Evolutionary conservation across 2,329 filamentous ascomycete genomes (phyloP), one percentile per base, ranked within the genome.

Genomic region (Penicillium sp.): DNA sequence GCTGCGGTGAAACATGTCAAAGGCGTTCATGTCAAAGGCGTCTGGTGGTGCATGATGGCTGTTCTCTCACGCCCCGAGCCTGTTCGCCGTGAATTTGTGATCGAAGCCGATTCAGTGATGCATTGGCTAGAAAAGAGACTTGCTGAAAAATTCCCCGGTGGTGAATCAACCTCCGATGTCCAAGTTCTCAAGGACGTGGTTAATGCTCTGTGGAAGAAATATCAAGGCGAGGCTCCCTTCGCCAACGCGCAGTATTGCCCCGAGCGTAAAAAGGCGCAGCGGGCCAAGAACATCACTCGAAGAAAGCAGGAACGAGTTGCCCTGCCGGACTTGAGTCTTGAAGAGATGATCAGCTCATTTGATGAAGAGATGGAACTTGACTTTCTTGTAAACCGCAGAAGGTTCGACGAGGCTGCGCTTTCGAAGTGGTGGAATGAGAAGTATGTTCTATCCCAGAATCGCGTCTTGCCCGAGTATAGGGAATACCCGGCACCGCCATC

Each of bases 21-120:
- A 2, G 36, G 44, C 4, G 49, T 53, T 3, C 56, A 64, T 20
- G 36, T 61, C 6, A 50, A 54, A n/a, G 65, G 65, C 2, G 44
- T 66, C 2, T 62, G 64, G 32, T 68, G 65, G 65, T 65, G 62
- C 32, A 54, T 67, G 27, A 35, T 66, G 35, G 61, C 62, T 2
- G 60, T 53, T n/a, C 48, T 67, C 15, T 51, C 58, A 17, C 59
- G 64, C 17, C 42, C 47, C 2, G 61, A 57, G 20, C 54, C 58
- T 9, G 37, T 60, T 15, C 55, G 41, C 26, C 53, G 38, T 15
- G 52, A 61, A 32, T 57, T 68, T 17, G 43, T 64, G 2, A 57
- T 56, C 12, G 65, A 67, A 37, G 51, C 55, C 6, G 48, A 54
- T 17, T 56, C 57, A 4, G 33, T 60, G 17, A 28, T 62, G 15